phyloP scores from a whole-genome alignment of 768 basidiomycete genomes.

The Podaxis rugospora region DNA sequence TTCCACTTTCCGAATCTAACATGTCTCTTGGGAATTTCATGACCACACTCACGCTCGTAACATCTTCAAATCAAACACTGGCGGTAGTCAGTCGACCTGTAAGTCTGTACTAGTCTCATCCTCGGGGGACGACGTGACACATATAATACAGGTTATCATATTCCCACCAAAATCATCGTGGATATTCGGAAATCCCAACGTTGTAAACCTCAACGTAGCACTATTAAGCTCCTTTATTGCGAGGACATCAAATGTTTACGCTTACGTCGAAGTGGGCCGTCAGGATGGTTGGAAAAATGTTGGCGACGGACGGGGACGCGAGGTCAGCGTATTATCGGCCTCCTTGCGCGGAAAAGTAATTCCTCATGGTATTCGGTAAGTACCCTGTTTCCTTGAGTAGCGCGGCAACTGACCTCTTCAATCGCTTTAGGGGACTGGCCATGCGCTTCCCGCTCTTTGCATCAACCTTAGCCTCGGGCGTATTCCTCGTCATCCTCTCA shows the following conservation, averaged over 20 bases:
- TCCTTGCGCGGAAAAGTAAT: constrained; percentile 57
- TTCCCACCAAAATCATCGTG: constrained; percentile 39
- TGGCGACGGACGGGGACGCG: constrained; percentile 67
- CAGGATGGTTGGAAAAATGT: constrained; percentile 68
- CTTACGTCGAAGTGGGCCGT: constrained; percentile 70
- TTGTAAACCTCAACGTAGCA: constrained; percentile 46
- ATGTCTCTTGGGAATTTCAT: constrained; percentile 83
- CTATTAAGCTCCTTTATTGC: constrained; percentile 53
- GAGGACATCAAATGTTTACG: constrained; percentile 43
- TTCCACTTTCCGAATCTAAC: constrained; percentile 67
- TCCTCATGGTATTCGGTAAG: constrained; percentile 69
- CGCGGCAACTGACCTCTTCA: not conserved
- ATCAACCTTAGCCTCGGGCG: constrained; percentile 38
- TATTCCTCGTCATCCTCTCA: constrained; percentile 45
- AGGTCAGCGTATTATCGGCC: constrained; percentile 64
- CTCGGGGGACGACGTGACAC: constrained; percentile 7
- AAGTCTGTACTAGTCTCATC: constrained; percentile 22
- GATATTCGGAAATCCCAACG: constrained; percentile 34
- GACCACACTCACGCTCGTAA: constrained; percentile 58
- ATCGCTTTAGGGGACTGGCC: constrained; percentile 51
- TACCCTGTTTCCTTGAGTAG: not conserved
- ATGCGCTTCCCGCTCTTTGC: constrained; percentile 64
- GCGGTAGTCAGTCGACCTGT: constrained; percentile 61
- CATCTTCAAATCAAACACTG: constrained; percentile 61
- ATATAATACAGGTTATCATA: constrained; percentile 51